Base-by-base conservation (phyloP, 2,329 filamentous ascomycete species). In the Hypomyces rosellus region DNA sequence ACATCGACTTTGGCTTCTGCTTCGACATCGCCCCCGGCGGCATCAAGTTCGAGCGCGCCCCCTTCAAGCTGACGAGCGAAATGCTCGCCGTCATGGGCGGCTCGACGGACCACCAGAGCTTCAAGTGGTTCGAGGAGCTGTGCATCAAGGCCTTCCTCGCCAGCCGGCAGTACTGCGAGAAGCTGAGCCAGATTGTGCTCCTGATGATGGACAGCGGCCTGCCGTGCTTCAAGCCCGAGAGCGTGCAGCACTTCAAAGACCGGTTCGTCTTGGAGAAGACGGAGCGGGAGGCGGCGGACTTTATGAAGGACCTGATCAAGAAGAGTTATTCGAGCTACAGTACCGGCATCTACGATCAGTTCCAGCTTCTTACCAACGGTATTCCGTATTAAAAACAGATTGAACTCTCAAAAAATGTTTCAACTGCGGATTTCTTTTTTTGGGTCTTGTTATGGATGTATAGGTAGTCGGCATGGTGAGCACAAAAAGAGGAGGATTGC, bases 11-110 rank as follows among this genome's bases (percentile, higher is more conserved):
- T 64, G 93, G 93, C 9, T 99, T 99, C 79, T 97, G 92, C 73
- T 99, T 99, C 71, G 95, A 99, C 64, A 97, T 99, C 60, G 93
- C 91, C 1, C 93, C 93, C 0, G 93, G 93, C 44, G 93, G 95
- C 53, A 90, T 99, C 63, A 92, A 91, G 60, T 99, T 99, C 65
- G 93, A 99, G 74, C 86, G 93, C 20, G 93, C 93, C 0, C 93
- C 93, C 0, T 99, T 99, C 78, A 99, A 99, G 72, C 82, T 99
- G 49, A 99, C 93, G 1, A 81, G 84, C 7, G 93, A 99, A 67
- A 99, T 99, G 95, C 80, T 99, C 53, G 89, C 91, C n/a, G 93
- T 99, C 60, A 97, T 99, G 92, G 92, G 93, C 48, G 91, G 91
- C 52, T 84, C 78, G 49, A 86, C 83, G 3, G 84, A 86, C 39